These are phyloP conservation scores for Tricholoma saponaceum DNA, from an alignment of 768 basidiomycete species.

Conservation along the genomic window DNA sequence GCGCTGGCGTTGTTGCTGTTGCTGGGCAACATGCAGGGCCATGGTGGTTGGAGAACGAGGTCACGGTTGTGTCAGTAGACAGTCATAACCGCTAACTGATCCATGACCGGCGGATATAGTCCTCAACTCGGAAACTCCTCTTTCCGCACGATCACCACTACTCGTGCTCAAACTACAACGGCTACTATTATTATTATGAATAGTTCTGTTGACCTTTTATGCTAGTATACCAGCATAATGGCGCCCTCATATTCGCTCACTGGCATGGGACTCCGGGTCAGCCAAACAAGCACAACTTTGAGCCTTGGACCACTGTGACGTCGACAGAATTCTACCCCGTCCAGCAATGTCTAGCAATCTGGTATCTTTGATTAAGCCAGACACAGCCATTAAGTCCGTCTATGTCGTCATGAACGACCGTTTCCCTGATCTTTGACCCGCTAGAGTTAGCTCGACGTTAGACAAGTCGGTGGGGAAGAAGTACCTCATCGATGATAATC, in stretches of 20 bases:
- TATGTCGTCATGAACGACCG: not conserved
- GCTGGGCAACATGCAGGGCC: conserved; percentile 11
- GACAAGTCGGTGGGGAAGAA: conserved; percentile 74
- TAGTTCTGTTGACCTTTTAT: not conserved
- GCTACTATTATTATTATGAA: not conserved
- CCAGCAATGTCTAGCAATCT: conserved; percentile 19
- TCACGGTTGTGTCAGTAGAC: not conserved
- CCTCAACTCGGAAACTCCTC: not conserved
- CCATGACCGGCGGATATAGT: not conserved
- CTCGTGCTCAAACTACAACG: not conserved
- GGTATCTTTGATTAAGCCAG: conserved; percentile 36
- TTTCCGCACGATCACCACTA: not conserved
- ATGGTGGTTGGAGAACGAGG: conserved; percentile 2
- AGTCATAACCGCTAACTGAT: not conserved
- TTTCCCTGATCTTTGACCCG: conserved; percentile 5
- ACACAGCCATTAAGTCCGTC: conserved; percentile 51
- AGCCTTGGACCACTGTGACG: too few species aligned
- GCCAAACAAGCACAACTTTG: not conserved
- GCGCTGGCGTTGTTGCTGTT: conserved; percentile 11
- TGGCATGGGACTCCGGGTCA: too few species aligned
- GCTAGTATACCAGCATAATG: too few species aligned
- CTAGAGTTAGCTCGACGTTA: conserved; percentile 75
- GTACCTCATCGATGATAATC: conserved; percentile 61
- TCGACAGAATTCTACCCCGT: too few species aligned
- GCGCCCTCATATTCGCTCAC: too few species aligned